These are phyloP conservation scores for Lipomyces mesembrius DNA, from an alignment of 805 yeast genomes.

Conservation along the genomic window DNA sequence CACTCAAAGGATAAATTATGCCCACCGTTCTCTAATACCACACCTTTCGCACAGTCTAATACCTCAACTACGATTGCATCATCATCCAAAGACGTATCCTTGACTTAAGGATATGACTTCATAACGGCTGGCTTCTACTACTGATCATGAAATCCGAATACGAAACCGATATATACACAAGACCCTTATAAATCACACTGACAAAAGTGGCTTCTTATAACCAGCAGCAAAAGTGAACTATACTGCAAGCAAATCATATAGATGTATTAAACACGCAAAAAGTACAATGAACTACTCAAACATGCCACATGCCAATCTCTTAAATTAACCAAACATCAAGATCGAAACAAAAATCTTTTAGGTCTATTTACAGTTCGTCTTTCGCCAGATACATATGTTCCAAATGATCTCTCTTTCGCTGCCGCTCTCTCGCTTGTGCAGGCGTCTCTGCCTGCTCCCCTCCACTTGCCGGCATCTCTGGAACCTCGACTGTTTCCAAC, in stretches of 20 bases:
- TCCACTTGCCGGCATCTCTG: constrained; percentile 11
- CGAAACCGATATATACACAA: too few relatives aligned
- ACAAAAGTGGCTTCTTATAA: too few relatives aligned
- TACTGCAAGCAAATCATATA: too few relatives aligned
- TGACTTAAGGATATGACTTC: too few relatives aligned
- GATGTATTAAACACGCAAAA: too few relatives aligned
- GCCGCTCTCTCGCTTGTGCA: not conserved
- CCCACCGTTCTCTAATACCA: not conserved
- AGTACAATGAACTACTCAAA: not conserved
- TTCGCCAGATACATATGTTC: constrained; percentile 33
- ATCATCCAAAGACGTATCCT: not conserved
- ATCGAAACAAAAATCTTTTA: not conserved
- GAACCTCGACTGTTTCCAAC: constrained; percentile 32
- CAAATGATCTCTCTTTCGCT: constrained; percentile 21
- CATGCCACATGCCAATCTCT: not conserved
- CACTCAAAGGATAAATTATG: too few relatives aligned
- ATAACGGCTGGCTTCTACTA: too few relatives aligned
- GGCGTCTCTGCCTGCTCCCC: constrained; percentile 10
- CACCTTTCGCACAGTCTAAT: not conserved
- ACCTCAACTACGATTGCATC: not conserved
- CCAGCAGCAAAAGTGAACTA: too few relatives aligned
- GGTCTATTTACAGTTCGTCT: constrained; percentile 28
- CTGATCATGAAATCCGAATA: too few relatives aligned
- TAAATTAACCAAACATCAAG: not conserved
- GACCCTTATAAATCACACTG: too few relatives aligned